These are phyloP conservation scores for Camelina hispida DNA, from an alignment of 345 rosid genomes.

Conservation along the genomic window DNA sequence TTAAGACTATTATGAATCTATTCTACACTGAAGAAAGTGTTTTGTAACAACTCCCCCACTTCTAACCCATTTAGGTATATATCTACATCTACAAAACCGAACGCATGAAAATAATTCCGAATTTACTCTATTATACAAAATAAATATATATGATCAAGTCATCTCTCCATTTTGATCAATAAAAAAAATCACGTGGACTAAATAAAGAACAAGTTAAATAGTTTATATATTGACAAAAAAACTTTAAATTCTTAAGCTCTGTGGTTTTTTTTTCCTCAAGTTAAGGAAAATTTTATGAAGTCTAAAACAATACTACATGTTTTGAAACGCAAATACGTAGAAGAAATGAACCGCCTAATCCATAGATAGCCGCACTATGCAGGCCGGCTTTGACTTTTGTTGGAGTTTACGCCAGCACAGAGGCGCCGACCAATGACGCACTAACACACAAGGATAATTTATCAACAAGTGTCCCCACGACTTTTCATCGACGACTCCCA, in stretches of 20 bases:
- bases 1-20: conserved; percentile 12
- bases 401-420: conserved; percentile 27
- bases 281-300: no score
- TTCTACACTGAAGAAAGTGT: background rate
- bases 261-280: no score
- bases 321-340: no score
- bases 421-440: conserved; percentile 36
- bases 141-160: no score
- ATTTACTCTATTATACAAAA: background rate
- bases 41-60: conserved; percentile 10
- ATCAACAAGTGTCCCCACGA: conserved; percentile 33
- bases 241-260: no score
- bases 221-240: no score
- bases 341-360: conserved; percentile 19
- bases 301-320: no score
- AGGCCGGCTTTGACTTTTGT: conserved; percentile 35
- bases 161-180: no score
- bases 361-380: background rate
- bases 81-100: conserved; percentile 13
- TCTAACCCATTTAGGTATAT: background rate
- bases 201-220: background rate
- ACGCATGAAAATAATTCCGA: background rate
- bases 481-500: conserved; percentile 18
- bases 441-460: background rate
- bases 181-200: background rate